phyloP scores from a whole-genome alignment of 2,329 filamentous ascomycete species.

The Aspergillus tanneri region DNA sequence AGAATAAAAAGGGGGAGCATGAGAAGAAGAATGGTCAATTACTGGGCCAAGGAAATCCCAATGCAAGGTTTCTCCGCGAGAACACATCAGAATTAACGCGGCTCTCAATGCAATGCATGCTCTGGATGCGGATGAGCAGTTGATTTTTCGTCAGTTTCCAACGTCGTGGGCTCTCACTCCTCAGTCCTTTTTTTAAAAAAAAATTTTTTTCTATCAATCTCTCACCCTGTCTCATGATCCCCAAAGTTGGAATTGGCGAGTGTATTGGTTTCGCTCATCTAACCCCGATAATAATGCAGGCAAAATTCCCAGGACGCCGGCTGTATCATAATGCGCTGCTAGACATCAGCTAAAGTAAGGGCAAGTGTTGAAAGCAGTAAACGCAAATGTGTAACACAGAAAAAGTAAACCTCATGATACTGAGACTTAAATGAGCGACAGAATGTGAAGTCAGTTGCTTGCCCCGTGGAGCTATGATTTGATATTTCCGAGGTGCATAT shows the following conservation, averaged over 20 bases:
- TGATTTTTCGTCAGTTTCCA: conserved; percentile 6
- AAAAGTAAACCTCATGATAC: conserved; percentile 6
- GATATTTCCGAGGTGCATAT: conserved; percentile 12
- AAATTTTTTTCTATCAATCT: not conserved
- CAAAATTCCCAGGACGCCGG: conserved; percentile 23
- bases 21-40: not conserved
- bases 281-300: conserved; percentile 10
- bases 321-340: conserved; percentile 20
- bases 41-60: conserved; percentile 8
- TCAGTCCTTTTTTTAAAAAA: not conserved
- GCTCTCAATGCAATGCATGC: conserved; percentile 11
- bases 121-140: conserved; percentile 3
- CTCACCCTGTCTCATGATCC: not conserved
- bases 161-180: not conserved
- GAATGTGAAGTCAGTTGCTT: conserved; percentile 10
- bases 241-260: conserved; percentile 10
- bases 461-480: not conserved
- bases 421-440: conserved; percentile 14
- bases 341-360: conserved; percentile 15
- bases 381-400: conserved; percentile 4
- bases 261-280: conserved; percentile 11
- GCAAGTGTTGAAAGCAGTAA: conserved; percentile 16
- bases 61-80: too few species aligned
- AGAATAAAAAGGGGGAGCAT: not conserved
- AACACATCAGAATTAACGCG: too few species aligned